These are phyloP conservation scores for Aureobasidium sp. DNA, from an alignment of 2,329 filamentous ascomycete species.

Conservation along the genomic window DNA sequence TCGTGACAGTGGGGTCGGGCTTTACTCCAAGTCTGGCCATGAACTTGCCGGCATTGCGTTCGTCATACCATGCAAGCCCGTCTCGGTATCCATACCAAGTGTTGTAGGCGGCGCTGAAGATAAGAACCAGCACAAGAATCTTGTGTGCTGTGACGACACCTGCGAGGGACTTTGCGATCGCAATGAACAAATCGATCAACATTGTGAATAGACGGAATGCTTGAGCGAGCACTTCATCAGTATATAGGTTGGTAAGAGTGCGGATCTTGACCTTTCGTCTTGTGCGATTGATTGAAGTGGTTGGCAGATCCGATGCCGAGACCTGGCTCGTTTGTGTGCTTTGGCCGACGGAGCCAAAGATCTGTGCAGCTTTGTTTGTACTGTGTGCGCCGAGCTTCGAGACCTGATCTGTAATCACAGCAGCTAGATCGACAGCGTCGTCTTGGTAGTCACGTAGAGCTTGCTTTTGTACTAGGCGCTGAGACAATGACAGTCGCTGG, in stretches of 20 bases:
- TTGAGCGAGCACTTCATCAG: constrained; percentile 25
- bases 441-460: constrained; percentile 69
- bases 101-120: constrained; percentile 65
- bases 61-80: constrained; percentile 73
- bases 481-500: constrained; percentile 25
- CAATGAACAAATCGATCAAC: constrained; percentile 39
- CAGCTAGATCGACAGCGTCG: constrained; percentile 67
- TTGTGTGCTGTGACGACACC: constrained; percentile 52
- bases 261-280: constrained; percentile 7
- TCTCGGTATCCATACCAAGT: constrained; percentile 67
- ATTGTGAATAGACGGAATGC: constrained; percentile 23
- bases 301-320: constrained; percentile 15
- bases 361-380: constrained; percentile 70
- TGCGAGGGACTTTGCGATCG: constrained; percentile 25
- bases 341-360: constrained; percentile 69
- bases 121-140: constrained; percentile 63
- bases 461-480: constrained; percentile 52
- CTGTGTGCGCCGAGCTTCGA: constrained; percentile 65
- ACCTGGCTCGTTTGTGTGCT: constrained; percentile 54
- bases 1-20: constrained; percentile 75
- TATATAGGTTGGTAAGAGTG: constrained; percentile 24
- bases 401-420: constrained; percentile 71
- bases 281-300: constrained; percentile 5
- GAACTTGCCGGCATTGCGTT: constrained; percentile 71
- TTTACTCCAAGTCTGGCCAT: constrained; percentile 75